Evolutionary conservation across 495 filamentous ascomycete species (phyloP), one percentile per base, ranked within the genome.

Genomic region (Aspergillus panamensis): DNA sequence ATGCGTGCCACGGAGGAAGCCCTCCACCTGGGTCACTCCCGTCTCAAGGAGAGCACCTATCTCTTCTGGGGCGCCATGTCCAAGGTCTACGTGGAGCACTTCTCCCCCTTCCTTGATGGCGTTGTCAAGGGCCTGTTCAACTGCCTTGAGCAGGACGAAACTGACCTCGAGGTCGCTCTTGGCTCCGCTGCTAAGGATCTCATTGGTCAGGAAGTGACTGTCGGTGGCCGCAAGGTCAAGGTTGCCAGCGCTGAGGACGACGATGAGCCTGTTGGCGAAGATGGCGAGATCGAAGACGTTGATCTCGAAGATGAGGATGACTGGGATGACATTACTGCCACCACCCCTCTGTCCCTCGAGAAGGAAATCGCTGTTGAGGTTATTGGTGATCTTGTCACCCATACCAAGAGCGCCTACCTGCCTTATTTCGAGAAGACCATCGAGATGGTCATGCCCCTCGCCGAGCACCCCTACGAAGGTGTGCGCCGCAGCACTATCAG

Each of bases 281-380:
- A 83, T 35, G 77, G 73, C 30, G 74, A 77, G 7, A 79, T 80
- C 42, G 83, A 88, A 43, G 86, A 89, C 45, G 76, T 85, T 43
- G 86, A 87, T 43, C 77, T 86, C 21, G 88, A 87, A 25, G 86
- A 88, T 42, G 89, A 92, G 20, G 89, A 91, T 50, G 89, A 87
- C 42, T 92, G 88, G 87, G 89, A 93, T 69, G 91, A 95, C 58
- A 79, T 90, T 40, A 82, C 80, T 59, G 86, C 86, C 57, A 87
- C 94, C 32, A 93, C 89, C 25, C 89, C 90, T 40, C 83, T 97
- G 50, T 91, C 93, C 20, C 79, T 96, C 57, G 94, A 98, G 78
- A 97, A 98, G 73, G 94, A 98, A 75, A 96, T 97, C 57, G 94
- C 95, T 43, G 82, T 95, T 42, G 94, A 98, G 74, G 91, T 96